phyloP scores from a whole-genome alignment of 2,329 filamentous ascomycete genomes.

The Penicillium crustosum region DNA sequence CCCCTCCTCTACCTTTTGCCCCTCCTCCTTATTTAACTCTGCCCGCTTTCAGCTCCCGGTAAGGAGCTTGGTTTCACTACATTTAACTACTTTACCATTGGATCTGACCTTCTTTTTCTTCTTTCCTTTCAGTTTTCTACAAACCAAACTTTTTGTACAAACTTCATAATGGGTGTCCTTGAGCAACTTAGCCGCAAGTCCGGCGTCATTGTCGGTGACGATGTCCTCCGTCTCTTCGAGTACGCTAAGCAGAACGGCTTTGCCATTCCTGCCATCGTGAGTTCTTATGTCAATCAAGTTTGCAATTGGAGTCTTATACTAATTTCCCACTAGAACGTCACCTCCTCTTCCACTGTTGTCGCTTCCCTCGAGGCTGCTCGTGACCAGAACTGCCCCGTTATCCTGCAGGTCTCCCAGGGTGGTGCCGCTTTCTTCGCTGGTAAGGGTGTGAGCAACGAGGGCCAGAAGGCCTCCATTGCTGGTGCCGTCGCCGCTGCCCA shows the following conservation, averaged over 20 bases:
- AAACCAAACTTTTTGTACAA: conserved; percentile 5
- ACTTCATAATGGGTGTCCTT: conserved; percentile 44
- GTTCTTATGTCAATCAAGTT: conserved; percentile 23
- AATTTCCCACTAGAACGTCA: conserved; percentile 66
- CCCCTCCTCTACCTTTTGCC: conserved; percentile 24
- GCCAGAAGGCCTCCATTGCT: conserved; percentile 85
- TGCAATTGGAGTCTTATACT: not conserved
- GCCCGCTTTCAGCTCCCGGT: conserved; percentile 29
- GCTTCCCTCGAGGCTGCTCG: conserved; percentile 90
- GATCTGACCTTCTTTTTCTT: conserved; percentile 9
- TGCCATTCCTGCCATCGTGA: conserved; percentile 78
- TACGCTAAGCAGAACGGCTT: conserved; percentile 85
- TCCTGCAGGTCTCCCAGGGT: conserved; percentile 91
- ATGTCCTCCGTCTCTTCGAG: conserved; percentile 74
- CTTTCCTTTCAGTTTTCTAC: conserved; percentile 9
- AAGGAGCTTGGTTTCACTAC: conserved; percentile 14
- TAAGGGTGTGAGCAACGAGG: conserved; percentile 78
- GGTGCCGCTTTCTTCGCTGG: conserved; percentile 91
- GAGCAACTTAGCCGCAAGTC: conserved; percentile 63
- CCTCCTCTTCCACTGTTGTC: conserved; percentile 84
- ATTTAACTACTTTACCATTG: conserved; percentile 12
- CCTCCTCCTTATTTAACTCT: conserved; percentile 22
- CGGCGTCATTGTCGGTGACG: conserved; percentile 67
- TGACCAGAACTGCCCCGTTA: conserved; percentile 85
- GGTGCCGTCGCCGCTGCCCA: conserved; percentile 87